Conservation (phyloP, 768 basidiomycete genomes). For the Panus rudis region DNA sequence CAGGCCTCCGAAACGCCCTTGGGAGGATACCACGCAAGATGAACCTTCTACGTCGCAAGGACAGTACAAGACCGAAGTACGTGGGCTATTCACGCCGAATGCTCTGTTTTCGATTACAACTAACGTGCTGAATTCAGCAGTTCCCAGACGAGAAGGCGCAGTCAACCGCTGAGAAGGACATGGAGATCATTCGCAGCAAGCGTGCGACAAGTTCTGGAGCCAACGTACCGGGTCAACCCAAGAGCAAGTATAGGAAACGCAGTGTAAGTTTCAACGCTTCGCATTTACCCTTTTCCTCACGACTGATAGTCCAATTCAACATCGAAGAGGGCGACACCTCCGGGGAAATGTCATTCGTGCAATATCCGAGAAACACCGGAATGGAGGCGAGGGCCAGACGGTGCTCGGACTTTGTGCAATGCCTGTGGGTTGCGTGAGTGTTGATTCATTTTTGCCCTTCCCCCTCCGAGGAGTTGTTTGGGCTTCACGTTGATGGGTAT, state of each 20-base stretch:
- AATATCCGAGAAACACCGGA: constrained; percentile 87
- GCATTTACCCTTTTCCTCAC: constrained; percentile 2
- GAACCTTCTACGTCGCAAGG: constrained; percentile 13
- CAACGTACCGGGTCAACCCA: constrained; percentile 40
- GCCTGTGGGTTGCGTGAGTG: constrained; percentile 79
- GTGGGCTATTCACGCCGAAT: background rate
- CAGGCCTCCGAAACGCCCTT: constrained; percentile 69
- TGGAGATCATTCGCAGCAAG: constrained; percentile 79
- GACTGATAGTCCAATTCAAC: background rate
- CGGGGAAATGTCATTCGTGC: constrained; percentile 83
- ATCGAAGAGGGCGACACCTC: constrained; percentile 70
- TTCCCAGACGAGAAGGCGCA: constrained; percentile 30
- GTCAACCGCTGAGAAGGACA: constrained; percentile 72
- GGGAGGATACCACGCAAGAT: constrained; percentile 62
- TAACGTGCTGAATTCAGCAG: constrained; percentile 9
- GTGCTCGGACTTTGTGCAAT: constrained; percentile 77
- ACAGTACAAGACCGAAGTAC: background rate
- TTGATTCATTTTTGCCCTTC: background rate
- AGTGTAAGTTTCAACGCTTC: constrained; percentile 67
- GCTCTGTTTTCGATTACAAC: constrained; percentile 3
- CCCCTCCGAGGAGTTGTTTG: background rate
- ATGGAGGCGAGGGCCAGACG: constrained; percentile 81
- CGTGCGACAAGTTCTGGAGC: constrained; percentile 63
- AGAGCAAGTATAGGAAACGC: constrained; percentile 79
- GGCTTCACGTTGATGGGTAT: background rate